Conservation (phyloP, 768 basidiomycete species). For the Tylopilus vinaceipallidus region DNA sequence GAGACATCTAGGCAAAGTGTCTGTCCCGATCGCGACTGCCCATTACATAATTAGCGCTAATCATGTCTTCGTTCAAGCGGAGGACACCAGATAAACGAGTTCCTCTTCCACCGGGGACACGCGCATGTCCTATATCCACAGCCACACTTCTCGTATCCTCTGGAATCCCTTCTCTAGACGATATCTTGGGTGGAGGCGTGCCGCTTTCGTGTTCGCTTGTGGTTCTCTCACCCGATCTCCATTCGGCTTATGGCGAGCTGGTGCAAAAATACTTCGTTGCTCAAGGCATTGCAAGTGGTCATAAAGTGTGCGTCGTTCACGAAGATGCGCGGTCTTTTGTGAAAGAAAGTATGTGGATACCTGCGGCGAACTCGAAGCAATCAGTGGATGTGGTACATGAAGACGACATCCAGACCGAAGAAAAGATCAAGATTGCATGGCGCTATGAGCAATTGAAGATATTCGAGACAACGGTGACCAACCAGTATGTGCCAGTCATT, state of each 20-base stretch:
- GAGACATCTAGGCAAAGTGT: too few relatives aligned
- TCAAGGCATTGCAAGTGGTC: conserved; percentile 76
- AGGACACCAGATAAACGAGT: conserved; percentile 47
- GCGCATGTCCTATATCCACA: conserved; percentile 53
- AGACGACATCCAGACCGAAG: conserved; percentile 37
- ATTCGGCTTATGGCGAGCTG: conserved; percentile 83
- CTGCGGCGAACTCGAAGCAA: conserved; percentile 24
- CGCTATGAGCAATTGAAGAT: conserved; percentile 92
- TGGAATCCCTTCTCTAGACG: conserved; percentile 91
- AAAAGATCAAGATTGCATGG: conserved; percentile 94
- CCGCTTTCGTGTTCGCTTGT: conserved; percentile 77
- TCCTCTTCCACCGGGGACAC: conserved; percentile 50
- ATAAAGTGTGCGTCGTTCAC: conserved; percentile 67
- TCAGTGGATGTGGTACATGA: conserved; percentile 31
- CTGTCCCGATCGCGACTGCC: too few relatives aligned
- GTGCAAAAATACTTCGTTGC: conserved; percentile 87
- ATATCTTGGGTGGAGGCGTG: conserved; percentile 89
- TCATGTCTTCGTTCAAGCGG: conserved; percentile 85
- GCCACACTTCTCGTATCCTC: conserved; percentile 69
- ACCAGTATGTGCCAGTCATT: conserved; percentile 43
- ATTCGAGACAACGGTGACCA: conserved; percentile 81
- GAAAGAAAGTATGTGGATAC: conserved; percentile 80
- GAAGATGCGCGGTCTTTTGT: conserved; percentile 56
- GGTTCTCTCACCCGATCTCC: conserved; percentile 78
- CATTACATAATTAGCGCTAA: too few relatives aligned